A percentile compares a stretch with the other conserved stretches of the same genome.
Evolutionary conservation across 2,329 filamentous ascomycete species (phyloP).

Genomic region (Colletotrichum sp.): DNA sequence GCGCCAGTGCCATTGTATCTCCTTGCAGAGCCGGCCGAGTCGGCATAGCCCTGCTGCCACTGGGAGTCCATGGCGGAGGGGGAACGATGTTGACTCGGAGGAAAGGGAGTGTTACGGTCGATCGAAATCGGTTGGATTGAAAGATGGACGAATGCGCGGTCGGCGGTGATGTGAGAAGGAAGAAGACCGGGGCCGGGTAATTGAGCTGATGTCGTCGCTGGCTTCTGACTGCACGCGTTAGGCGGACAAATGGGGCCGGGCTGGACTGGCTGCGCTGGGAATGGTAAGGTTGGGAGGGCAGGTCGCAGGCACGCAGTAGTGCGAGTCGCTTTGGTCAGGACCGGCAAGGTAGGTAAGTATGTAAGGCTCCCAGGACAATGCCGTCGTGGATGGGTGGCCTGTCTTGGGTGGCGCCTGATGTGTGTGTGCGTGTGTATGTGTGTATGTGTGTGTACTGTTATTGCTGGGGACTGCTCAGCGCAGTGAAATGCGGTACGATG

Average conservation of each 20-base stretch:
- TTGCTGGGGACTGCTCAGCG: not conserved
- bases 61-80: slow-evolving; percentile 51
- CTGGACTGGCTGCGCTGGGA: not conserved
- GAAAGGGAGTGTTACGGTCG: slow-evolving; percentile 1
- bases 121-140: not conserved
- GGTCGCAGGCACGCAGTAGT: slow-evolving; percentile 8
- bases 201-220: slow-evolving; percentile 21
- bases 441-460: not conserved
- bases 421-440: not conserved
- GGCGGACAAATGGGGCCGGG: slow-evolving; percentile 19
- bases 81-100: slow-evolving; percentile 15
- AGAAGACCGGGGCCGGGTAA: slow-evolving; percentile 5
- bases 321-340: not conserved
- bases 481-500: not conserved
- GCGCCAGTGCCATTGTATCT: slow-evolving; percentile 62
- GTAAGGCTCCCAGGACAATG: not conserved
- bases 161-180: slow-evolving; percentile 19
- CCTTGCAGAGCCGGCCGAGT: slow-evolving; percentile 66
- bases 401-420: not conserved
- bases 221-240: slow-evolving; percentile 20
- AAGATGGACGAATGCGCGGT: slow-evolving; percentile 2
- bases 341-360: not conserved
- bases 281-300: slow-evolving; percentile 1
- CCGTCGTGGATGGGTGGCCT: not conserved
- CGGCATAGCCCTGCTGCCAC: slow-evolving; percentile 68